Percentiles rank a stretch among this genome's conserved stretches.
phyloP scores from a whole-genome alignment of 2,329 filamentous ascomycete species.

The Fusarium sp. region DNA sequence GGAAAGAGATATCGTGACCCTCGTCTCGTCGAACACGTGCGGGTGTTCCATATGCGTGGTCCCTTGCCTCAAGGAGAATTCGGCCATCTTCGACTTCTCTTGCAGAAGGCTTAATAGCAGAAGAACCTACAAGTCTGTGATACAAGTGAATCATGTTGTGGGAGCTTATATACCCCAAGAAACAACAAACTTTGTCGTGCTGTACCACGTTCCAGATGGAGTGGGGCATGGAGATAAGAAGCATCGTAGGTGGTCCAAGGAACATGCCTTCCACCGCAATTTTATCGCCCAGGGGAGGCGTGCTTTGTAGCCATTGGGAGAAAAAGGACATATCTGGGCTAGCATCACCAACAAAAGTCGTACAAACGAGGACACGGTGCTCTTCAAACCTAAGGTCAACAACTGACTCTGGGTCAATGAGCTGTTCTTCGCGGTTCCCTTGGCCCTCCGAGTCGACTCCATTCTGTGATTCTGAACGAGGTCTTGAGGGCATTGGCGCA shows the following conservation, averaged over 20 bases:
- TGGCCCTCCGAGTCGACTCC: constrained; percentile 42
- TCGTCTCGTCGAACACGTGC: constrained; percentile 47
- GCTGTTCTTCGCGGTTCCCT: constrained; percentile 49
- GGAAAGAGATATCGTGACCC: constrained; percentile 39
- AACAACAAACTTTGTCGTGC: constrained; percentile 74
- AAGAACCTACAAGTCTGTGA: constrained; percentile 63
- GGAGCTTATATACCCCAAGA: constrained; percentile 72
- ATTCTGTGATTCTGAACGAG: constrained; percentile 44
- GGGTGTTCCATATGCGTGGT: constrained; percentile 53
- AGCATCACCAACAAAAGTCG: constrained; percentile 73
- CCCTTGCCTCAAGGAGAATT: constrained; percentile 65
- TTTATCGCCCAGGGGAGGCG: constrained; percentile 65
- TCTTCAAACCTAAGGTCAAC: constrained; percentile 70
- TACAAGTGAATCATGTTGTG: constrained; percentile 75
- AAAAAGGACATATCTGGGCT: constrained; percentile 74
- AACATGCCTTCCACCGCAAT: constrained; percentile 76
- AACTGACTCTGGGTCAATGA: constrained; percentile 60
- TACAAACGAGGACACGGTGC: constrained; percentile 71
- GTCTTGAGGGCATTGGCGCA: constrained; percentile 55
- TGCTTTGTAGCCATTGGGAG: constrained; percentile 72
- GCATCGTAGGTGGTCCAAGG: constrained; percentile 72
- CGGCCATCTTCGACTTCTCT: constrained; percentile 68
- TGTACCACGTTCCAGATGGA: constrained; percentile 72
- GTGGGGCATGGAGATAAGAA: constrained; percentile 73
- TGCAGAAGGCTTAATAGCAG: constrained; percentile 56